A percentile compares a stretch with the other conserved stretches of the same genome.
Evolutionary conservation across 2,329 filamentous ascomycete species (phyloP).

Genomic region (Aureobasidium sp.): DNA sequence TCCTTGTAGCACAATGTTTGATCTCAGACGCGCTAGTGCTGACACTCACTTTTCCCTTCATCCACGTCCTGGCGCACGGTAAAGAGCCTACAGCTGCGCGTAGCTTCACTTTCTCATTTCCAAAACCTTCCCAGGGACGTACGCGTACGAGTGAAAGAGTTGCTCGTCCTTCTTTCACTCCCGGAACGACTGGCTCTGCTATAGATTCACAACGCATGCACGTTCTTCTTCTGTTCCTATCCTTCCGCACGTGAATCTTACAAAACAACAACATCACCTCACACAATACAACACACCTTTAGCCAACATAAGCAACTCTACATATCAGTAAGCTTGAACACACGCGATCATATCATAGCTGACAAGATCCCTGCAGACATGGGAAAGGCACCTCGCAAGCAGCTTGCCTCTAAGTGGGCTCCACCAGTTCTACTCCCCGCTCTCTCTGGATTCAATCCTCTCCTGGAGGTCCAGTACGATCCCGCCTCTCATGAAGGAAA

Average conservation of each 20-base stretch:
- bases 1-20: not conserved
- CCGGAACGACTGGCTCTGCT: not conserved
- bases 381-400: not conserved
- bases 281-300: not conserved
- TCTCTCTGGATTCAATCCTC: not conserved
- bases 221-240: not conserved
- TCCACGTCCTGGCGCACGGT: too few relatives aligned
- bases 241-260: not conserved
- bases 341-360: not conserved
- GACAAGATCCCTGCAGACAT: not conserved
- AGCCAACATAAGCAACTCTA: not conserved
- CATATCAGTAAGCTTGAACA: not conserved
- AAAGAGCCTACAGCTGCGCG: not conserved
- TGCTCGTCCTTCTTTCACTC: not conserved
- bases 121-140: not conserved
- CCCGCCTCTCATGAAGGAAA: not conserved
- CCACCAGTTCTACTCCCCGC: not conserved
- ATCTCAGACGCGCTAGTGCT: too few relatives aligned
- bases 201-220: not conserved
- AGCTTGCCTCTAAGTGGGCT: not conserved
- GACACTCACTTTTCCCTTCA: too few relatives aligned
- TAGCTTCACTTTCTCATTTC: not conserved
- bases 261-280: not conserved
- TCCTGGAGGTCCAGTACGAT: not conserved
- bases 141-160: too few relatives aligned